Evolutionary conservation across 495 filamentous ascomycete species (phyloP).

Genomic region (Lepidopterella palustris): DNA sequence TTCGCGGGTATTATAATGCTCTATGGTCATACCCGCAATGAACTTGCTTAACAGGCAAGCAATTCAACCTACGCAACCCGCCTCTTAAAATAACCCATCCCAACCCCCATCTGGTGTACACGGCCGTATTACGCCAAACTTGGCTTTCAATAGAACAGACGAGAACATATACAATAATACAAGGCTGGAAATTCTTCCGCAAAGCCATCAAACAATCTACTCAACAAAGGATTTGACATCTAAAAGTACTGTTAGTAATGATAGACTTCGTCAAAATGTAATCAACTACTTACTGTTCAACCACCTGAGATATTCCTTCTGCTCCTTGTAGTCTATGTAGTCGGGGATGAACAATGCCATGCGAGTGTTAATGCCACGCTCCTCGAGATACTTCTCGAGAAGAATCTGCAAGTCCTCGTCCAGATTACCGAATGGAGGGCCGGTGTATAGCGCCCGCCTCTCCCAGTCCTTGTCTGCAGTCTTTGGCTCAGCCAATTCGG

Average conservation of each 20-base stretch:
- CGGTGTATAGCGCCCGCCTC: slow-evolving; percentile 73
- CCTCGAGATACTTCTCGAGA: slow-evolving; percentile 90
- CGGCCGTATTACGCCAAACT: not conserved
- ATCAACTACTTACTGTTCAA: slow-evolving; percentile 56
- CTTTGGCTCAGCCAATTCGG: slow-evolving; percentile 60
- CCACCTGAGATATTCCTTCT: slow-evolving; percentile 94
- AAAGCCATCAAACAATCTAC: not conserved
- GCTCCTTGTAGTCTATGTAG: slow-evolving; percentile 98
- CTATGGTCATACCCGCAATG: not conserved
- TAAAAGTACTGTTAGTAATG: slow-evolving; percentile 22
- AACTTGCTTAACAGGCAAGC: not conserved
- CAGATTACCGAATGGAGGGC: slow-evolving; percentile 86
- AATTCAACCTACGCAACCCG: not conserved
- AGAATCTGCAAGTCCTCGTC: slow-evolving; percentile 92
- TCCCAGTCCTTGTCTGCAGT: slow-evolving; percentile 63
- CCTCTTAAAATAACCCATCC: not conserved
- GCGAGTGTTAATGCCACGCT: slow-evolving; percentile 81
- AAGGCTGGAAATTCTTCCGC: not conserved
- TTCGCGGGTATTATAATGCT: not conserved
- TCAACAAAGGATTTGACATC: slow-evolving; percentile 68
- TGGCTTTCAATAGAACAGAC: not conserved
- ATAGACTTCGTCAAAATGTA: not conserved
- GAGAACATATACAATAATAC: not conserved
- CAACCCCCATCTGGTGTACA: not conserved
- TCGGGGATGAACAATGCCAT: slow-evolving; percentile 89